A percentile compares a stretch with the other conserved stretches of the same genome.
Evolutionary conservation across 768 basidiomycete genomes (phyloP).

Genomic region (Collybiopsis luxurians): DNA sequence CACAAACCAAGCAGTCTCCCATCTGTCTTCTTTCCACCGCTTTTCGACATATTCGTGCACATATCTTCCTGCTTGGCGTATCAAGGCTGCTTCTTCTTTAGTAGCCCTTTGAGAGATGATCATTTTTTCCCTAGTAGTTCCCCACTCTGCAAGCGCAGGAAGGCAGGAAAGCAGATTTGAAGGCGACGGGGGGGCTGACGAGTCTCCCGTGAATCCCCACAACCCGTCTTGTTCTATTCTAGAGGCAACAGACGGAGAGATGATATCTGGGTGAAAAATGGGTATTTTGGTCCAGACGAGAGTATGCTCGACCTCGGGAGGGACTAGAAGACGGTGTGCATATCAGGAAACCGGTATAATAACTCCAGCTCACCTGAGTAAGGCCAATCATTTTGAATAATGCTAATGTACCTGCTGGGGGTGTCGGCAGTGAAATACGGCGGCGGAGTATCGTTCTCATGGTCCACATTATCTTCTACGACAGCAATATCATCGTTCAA

Average conservation of each 20-base stretch:
- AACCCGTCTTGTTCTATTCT: slow-evolving; percentile 75
- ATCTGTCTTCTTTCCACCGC: slow-evolving; percentile 68
- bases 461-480: background rate
- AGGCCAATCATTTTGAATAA: slow-evolving; percentile 86
- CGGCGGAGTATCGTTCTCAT: slow-evolving; percentile 29
- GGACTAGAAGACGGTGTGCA: slow-evolving; percentile 38
- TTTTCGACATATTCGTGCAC: slow-evolving; percentile 61
- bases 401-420: slow-evolving; percentile 56
- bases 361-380: slow-evolving; percentile 61
- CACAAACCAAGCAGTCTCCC: slow-evolving; percentile 93
- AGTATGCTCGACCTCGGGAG: slow-evolving; percentile 68
- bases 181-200: slow-evolving; percentile 55
- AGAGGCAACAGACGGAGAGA: slow-evolving; percentile 46
- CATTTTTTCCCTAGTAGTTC: slow-evolving; percentile 59
- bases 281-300: slow-evolving; percentile 79
- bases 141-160: slow-evolving; percentile 69
- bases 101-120: slow-evolving; percentile 49
- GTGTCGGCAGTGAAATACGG: slow-evolving; percentile 67
- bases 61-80: slow-evolving; percentile 51
- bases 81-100: slow-evolving; percentile 48
- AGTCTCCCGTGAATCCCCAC: slow-evolving; percentile 75
- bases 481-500: slow-evolving; percentile 29
- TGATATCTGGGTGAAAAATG: slow-evolving; percentile 59
- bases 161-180: slow-evolving; percentile 56
- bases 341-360: no score